Base-by-base conservation (phyloP, 1,284 basidiomycete genomes). In the Boletus subluridellus region DNA sequence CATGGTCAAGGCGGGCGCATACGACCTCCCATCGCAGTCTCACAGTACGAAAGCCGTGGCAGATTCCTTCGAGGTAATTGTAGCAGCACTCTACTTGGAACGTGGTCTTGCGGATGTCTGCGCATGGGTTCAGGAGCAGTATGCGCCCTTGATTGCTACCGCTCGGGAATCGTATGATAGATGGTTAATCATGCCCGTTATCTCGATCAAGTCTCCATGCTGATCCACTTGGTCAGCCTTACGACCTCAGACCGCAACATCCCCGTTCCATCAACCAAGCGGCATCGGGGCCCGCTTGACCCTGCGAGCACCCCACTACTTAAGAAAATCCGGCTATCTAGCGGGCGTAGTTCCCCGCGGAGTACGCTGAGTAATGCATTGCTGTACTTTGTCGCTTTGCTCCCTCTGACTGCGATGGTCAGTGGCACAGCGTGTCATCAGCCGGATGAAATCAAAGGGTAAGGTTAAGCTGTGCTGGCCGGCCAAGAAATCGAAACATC, bases 1-100 rank as follows among this genome's bases (percentile, higher is more conserved):
- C 30, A 71, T 72, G 71, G 55, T 55, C 54, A 69, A 69, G 52
- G 65, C 60, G 21, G 68, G 70, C 42, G 67, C 61, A 5, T 72
- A 66, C 41, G 30, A 71, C 11, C 66, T 71, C n/a, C 57, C 59
- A 12, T 58, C 59, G 9, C 60, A 62, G 47, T 59, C 63, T 21
- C 60, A 55, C 49, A 60, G 50, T 21, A 61, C 67, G 12, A 73
- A 69, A 49, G 69, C 54, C 8, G 71, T 35, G 4, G 69, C 69
- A 34, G 69, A 73, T 48, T 69, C 71, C 32, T 70, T 69, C 41
- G 70, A 73, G 50, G 67, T 72, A 38, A 72, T 73, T 8, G 69
- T 71, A 1, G 69, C 69, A 39, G 67, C 69, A 14, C 63, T 68
- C 34, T 71, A 72, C 55, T 53, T 68, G 51, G 61, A 73, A 44